Evolutionary conservation across 164 flowering plant species (phyloP).

Genomic region (Tetracentron sinense): DNA sequence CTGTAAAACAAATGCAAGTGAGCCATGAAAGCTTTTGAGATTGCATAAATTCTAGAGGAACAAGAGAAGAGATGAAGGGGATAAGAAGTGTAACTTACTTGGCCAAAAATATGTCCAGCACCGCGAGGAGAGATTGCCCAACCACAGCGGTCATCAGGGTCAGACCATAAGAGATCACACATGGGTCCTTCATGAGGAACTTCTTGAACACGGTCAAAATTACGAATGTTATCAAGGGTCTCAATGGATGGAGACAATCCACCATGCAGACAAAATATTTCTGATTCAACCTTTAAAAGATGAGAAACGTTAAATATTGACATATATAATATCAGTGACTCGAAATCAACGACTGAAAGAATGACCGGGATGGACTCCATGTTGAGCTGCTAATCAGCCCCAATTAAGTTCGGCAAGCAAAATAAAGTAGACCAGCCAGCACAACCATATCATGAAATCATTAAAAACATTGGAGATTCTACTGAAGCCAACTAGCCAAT

Average conservation of each 20-base stretch:
- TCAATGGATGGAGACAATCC: slow-evolving; percentile 95
- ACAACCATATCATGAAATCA: too few relatives aligned
- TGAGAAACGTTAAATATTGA: too few relatives aligned
- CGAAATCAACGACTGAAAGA: too few relatives aligned
- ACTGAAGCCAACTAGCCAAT: too few relatives aligned
- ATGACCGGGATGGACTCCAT: too few relatives aligned
- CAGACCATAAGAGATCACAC: slow-evolving; percentile 98
- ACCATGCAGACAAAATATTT: slow-evolving; percentile 95
- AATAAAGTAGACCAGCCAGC: too few relatives aligned
- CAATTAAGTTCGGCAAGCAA: too few relatives aligned
- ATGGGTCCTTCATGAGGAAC: slow-evolving; percentile 97
- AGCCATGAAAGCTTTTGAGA: neutral
- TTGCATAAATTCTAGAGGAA: neutral
- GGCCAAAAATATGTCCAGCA: slow-evolving; percentile 94
- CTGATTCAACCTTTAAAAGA: slow-evolving; percentile 79
- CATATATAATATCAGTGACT: too few relatives aligned
- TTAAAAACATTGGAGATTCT: too few relatives aligned
- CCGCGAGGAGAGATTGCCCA: slow-evolving; percentile 99
- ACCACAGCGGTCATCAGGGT: slow-evolving; percentile 97
- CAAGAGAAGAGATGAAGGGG: neutral
- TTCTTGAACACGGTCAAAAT: slow-evolving; percentile 97
- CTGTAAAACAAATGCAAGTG: slow-evolving; percentile 33
- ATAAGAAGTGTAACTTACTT: slow-evolving; percentile 31
- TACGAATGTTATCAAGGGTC: slow-evolving; percentile 83
- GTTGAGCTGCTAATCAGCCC: too few relatives aligned